A percentile compares a stretch with the other conserved stretches of the same genome.
Conservation (phyloP, 306 rosid genomes). For the Argentina anserina region DNA sequence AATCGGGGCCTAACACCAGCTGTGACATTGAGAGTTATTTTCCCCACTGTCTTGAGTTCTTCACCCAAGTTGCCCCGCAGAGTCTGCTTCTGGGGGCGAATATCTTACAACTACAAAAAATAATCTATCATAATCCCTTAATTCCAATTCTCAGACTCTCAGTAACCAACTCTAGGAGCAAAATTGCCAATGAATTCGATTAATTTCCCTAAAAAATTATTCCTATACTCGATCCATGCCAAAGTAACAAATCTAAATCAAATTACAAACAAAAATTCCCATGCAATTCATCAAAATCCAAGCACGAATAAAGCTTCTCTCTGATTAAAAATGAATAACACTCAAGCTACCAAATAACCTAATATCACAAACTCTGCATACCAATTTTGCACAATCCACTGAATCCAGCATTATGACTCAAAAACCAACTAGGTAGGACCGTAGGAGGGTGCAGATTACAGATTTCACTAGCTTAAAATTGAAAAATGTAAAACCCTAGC, state of each 20-base stretch:
- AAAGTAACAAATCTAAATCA: neutral
- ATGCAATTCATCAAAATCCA: neutral
- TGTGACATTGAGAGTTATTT: conserved; percentile 8
- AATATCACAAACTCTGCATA: neutral
- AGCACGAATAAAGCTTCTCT: neutral
- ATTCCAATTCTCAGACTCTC: neutral
- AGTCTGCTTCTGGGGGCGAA: neutral
- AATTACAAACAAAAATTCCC: neutral
- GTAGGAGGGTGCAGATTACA: neutral
- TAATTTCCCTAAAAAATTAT: no score
- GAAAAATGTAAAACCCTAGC: neutral
- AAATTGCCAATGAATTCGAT: no score
- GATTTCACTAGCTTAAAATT: neutral
- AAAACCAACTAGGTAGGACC: no score
- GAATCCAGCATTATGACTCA: neutral
- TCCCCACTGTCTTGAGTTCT: neutral
- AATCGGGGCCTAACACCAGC: conserved; percentile 3
- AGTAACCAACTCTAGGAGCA: no score
- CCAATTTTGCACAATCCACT: neutral
- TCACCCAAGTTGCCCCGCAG: neutral
- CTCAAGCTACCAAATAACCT: neutral
- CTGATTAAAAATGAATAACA: no score
- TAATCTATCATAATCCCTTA: neutral
- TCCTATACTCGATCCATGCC: neutral
- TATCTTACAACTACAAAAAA: no score